Evolutionary conservation across 768 basidiomycete genomes (phyloP).

Genomic region (Rhodotorula taiwanensis): DNA sequence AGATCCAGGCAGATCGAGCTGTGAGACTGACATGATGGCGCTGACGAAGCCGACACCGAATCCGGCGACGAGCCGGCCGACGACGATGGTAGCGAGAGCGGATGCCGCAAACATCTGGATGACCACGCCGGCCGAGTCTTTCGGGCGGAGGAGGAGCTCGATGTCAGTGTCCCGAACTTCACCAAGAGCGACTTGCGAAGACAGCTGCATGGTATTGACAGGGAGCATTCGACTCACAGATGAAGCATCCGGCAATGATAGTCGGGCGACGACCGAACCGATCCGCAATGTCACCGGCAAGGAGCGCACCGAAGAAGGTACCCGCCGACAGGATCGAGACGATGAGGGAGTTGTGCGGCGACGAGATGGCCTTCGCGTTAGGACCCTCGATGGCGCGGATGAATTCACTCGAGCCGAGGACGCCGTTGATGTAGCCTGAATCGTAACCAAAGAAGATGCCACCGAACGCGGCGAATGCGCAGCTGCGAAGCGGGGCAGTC

Average conservation of each 20-base stretch:
- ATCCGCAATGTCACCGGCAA: conserved; percentile 48
- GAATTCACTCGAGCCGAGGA: conserved; percentile 56
- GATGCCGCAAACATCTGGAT: conserved; percentile 38
- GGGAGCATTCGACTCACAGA: too few relatives aligned
- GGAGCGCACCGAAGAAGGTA: conserved; percentile 51
- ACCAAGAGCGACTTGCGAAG: too few relatives aligned
- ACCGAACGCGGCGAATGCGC: conserved; percentile 42
- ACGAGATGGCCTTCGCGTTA: conserved; percentile 15
- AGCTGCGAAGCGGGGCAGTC: too few relatives aligned
- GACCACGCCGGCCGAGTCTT: too few relatives aligned
- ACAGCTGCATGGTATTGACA: too few relatives aligned
- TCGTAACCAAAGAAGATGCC: conserved; percentile 52
- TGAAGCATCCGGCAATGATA: conserved; percentile 50
- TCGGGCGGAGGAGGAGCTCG: too few relatives aligned
- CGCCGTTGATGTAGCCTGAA: conserved; percentile 74
- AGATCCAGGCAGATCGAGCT: too few relatives aligned
- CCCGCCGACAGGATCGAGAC: conserved; percentile 1
- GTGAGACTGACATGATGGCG: conserved; percentile 50
- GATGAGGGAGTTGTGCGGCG: conserved; percentile 49
- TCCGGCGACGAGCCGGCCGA: conserved; percentile 68
- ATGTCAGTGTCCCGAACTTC: too few relatives aligned
- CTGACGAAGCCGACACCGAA: conserved; percentile 74
- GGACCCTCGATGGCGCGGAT: conserved; percentile 39
- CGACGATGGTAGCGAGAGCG: conserved; percentile 43
- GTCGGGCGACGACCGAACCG: conserved; percentile 45